Percentiles rank a stretch among this genome's conserved stretches.
Evolutionary conservation across 257 asterid genomes (phyloP).

Genomic region (Avicennia marina): DNA sequence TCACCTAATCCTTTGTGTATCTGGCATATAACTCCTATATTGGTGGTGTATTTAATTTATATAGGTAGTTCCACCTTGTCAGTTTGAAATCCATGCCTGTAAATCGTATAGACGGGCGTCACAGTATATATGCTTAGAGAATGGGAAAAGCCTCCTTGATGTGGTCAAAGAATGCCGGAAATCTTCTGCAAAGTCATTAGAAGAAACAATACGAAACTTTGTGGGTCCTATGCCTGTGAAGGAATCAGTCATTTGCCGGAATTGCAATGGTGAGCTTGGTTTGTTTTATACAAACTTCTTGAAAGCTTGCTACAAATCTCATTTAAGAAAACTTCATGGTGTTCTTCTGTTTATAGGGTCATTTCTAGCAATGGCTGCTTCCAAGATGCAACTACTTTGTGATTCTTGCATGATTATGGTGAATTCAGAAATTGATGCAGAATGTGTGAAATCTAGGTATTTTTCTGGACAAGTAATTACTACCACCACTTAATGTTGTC

Average conservation of each 20-base stretch:
- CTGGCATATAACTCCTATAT: too few species aligned
- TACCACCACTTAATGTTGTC: not conserved
- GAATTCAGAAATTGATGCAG: constrained; percentile 56
- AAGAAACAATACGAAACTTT: constrained; percentile 70
- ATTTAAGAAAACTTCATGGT: constrained; percentile 1
- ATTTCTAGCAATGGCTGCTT: constrained; percentile 79
- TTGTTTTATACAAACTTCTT: not conserved
- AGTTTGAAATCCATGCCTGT: constrained; percentile 96
- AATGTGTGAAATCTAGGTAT: constrained; percentile 47
- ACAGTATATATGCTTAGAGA: constrained; percentile 87
- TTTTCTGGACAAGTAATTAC: not conserved
- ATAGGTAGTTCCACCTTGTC: constrained; percentile 88
- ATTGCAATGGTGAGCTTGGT: constrained; percentile 61
- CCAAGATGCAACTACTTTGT: constrained; percentile 69
- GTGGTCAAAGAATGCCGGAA: constrained; percentile 92
- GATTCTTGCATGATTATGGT: constrained; percentile 68
- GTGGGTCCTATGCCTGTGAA: constrained; percentile 79
- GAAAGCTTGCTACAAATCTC: too few species aligned
- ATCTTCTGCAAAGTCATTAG: constrained; percentile 58
- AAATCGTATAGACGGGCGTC: constrained; percentile 96
- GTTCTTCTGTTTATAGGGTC: constrained; percentile 45
- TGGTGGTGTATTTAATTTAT: constrained; percentile 7
- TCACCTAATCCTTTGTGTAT: too few species aligned
- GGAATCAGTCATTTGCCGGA: constrained; percentile 66
- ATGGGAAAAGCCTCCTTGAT: constrained; percentile 91